These are phyloP conservation scores for Cryptococcus sp. DNA, from an alignment of 1,284 basidiomycete genomes.

Conservation along the genomic window DNA sequence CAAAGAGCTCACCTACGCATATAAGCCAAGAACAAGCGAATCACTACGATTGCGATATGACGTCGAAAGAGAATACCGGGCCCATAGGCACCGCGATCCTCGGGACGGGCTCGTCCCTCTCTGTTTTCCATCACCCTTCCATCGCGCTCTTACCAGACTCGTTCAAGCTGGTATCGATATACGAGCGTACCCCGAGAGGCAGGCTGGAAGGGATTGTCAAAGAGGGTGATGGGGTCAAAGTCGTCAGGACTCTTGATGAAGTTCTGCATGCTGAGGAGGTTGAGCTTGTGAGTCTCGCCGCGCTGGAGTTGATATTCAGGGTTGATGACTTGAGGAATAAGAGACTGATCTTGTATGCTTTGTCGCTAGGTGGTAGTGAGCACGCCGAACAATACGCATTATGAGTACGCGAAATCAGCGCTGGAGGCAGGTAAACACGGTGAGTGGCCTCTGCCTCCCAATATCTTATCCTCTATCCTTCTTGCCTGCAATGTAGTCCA, in stretches of 20 bases:
- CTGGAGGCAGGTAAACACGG: slow-evolving; percentile 77
- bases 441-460: slow-evolving; percentile 50
- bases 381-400: slow-evolving; percentile 80
- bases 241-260: slow-evolving; percentile 49
- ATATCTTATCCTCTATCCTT: background rate
- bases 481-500: background rate
- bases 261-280: slow-evolving; percentile 52
- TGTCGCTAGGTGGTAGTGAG: slow-evolving; percentile 61
- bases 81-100: slow-evolving; percentile 71
- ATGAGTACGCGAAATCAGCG: slow-evolving; percentile 58
- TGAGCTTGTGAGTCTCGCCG: slow-evolving; percentile 41
- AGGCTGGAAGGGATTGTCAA: slow-evolving; percentile 8
- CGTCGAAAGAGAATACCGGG: slow-evolving; percentile 5
- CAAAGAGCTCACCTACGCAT: too few species aligned
- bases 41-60: too few species aligned
- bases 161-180: slow-evolving; percentile 70
- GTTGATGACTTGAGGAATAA: too few species aligned
- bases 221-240: slow-evolving; percentile 41
- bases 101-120: slow-evolving; percentile 71
- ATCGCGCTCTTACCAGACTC: slow-evolving; percentile 70
- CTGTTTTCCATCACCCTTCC: slow-evolving; percentile 78
- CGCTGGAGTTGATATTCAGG: too few species aligned
- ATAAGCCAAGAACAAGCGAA: too few species aligned
- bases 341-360: background rate
- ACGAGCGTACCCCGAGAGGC: slow-evolving; percentile 46